Evolutionary conservation across 2,329 filamentous ascomycete genomes (phyloP).

Genomic region (Coniochaeta ligniaria): DNA sequence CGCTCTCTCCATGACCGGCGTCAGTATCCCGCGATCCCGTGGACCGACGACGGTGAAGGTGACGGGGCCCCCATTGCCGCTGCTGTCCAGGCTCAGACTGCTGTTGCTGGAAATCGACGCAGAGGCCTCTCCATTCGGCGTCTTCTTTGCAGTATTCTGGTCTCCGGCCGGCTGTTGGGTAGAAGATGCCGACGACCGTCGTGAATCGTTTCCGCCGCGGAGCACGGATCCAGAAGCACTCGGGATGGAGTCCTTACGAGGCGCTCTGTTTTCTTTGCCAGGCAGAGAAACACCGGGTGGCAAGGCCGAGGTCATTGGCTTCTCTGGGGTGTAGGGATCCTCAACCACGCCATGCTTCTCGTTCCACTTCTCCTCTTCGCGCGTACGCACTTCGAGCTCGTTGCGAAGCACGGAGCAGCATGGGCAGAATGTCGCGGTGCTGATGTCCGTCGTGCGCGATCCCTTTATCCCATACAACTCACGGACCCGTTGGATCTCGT

Average conservation of each 20-base stretch:
- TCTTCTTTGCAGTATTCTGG: not conserved
- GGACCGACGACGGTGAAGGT: not conserved
- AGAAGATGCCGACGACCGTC: not conserved
- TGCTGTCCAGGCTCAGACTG: not conserved
- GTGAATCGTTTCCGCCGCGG: not conserved
- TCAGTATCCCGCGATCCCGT: not conserved
- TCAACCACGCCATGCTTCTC: not conserved
- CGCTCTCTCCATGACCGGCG: not conserved
- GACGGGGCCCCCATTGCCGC: not conserved
- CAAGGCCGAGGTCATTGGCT: not conserved
- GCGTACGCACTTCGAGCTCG: conserved; percentile 12
- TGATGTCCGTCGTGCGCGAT: conserved; percentile 8
- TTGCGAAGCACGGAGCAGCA: conserved; percentile 13
- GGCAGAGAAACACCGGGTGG: not conserved
- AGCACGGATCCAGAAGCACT: not conserved
- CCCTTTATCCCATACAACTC: conserved; percentile 12
- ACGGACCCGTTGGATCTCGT: conserved; percentile 9
- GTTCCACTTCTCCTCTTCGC: conserved; percentile 5
- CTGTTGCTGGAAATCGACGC: not conserved
- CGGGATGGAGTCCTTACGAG: not conserved
- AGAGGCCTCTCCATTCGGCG: not conserved
- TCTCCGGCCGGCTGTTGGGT: not conserved
- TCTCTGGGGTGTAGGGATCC: not conserved
- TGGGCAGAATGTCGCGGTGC: conserved; percentile 12
- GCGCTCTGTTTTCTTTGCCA: not conserved